These are phyloP conservation scores for Parathielavia appendiculata DNA, from an alignment of 495 filamentous ascomycete genomes.

Conservation along the genomic window DNA sequence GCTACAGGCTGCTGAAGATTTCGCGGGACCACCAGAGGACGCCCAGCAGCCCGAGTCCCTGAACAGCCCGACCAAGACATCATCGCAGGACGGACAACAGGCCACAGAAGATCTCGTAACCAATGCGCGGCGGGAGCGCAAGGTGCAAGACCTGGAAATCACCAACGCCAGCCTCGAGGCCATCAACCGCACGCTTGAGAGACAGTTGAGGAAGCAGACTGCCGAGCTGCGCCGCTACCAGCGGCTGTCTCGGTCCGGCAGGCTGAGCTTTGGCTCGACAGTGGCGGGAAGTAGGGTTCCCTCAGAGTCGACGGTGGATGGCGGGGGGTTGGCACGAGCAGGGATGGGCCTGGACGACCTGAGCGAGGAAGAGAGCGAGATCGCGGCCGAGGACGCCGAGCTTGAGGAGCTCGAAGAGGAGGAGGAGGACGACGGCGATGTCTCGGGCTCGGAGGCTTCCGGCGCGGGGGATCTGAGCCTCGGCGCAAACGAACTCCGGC, in stretches of 20 bases:
- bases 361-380: conserved; percentile 45
- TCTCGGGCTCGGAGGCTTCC: conserved; percentile 40
- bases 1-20: conserved; percentile 48
- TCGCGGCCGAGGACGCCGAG: conserved; percentile 39
- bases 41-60: conserved; percentile 26
- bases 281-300: conserved; percentile 20
- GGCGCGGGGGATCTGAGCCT: conserved; percentile 47
- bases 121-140: conserved; percentile 84
- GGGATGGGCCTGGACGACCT: conserved; percentile 45
- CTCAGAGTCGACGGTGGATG: conserved; percentile 30
- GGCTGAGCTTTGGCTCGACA: conserved; percentile 49
- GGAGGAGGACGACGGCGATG: conserved; percentile 39
- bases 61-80: conserved; percentile 50
- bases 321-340: conserved; percentile 26
- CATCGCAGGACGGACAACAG: conserved; percentile 42
- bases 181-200: conserved; percentile 92
- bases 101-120: conserved; percentile 68
- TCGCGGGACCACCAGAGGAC: conserved; percentile 30
- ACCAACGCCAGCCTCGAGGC: conserved; percentile 92
- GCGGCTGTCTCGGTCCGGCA: conserved; percentile 71
- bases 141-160: conserved; percentile 96
- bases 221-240: conserved; percentile 80
- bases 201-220: conserved; percentile 85
- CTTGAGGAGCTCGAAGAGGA: conserved; percentile 28
- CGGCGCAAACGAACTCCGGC: conserved; percentile 39